Evolutionary conservation across 2,329 filamentous ascomycete genomes (phyloP).

Genomic region (Xylaria sp.): DNA sequence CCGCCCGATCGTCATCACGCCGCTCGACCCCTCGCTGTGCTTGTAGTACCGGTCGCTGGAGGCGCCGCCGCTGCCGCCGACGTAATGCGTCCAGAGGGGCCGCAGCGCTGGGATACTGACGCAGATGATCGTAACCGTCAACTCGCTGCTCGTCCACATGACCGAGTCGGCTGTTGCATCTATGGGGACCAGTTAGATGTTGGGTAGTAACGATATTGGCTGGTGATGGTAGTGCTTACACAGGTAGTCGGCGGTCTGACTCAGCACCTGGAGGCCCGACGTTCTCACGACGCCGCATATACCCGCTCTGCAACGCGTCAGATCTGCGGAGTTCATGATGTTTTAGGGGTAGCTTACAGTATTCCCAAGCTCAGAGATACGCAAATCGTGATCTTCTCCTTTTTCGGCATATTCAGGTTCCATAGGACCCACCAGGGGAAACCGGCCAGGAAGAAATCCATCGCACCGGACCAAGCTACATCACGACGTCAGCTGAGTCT

Average conservation of each 20-base stretch:
- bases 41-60: constrained; percentile 11
- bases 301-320: constrained; percentile 15
- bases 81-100: constrained; percentile 18
- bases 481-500: neutral
- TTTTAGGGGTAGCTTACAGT: constrained; percentile 9
- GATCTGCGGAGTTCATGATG: neutral
- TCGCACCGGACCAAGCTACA: constrained; percentile 23
- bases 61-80: constrained; percentile 7
- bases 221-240: constrained; percentile 6
- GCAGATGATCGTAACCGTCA: constrained; percentile 24
- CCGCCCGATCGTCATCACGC: constrained; percentile 12
- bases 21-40: constrained; percentile 7
- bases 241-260: constrained; percentile 14
- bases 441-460: constrained; percentile 25
- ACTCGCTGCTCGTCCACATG: constrained; percentile 22
- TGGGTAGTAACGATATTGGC: neutral
- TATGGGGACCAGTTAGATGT: neutral
- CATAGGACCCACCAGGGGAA: constrained; percentile 22
- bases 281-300: constrained; percentile 22
- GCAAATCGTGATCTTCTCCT: constrained; percentile 23
- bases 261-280: constrained; percentile 11
- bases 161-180: constrained; percentile 22
- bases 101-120: constrained; percentile 23
- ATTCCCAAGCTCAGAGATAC: constrained; percentile 22
- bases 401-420: constrained; percentile 23